Evolutionary conservation across 1,284 basidiomycete species (phyloP), one percentile per base, ranked within the genome.

Genomic region (Sanguinoderma infundibulare): DNA sequence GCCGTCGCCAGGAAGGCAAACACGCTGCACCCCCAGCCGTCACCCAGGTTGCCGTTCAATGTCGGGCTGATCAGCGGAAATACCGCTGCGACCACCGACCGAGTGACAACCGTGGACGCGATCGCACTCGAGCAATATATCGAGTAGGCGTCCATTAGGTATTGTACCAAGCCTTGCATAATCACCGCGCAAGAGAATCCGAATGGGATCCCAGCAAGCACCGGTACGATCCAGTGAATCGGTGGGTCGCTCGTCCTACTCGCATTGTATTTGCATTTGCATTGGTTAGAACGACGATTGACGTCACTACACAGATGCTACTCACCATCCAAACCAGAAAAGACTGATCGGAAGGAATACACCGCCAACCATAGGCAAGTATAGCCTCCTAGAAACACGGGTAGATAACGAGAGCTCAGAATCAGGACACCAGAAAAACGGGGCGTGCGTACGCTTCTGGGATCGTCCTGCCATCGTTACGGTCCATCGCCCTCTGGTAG

Each of bases 41-140:
- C 83, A 9, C 88, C 88, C 15, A 91, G 79, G 5, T 74, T 75
- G 8, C 73, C 69, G 71, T 87, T 89, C 80, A 90, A 82, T 40
- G 79, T 67, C 0, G 83, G 80, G 35, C 81, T 84, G 72, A 90
- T 83, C 7, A 89, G 74, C 10, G 87, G 87, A 74, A 90, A 90
- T 3, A 83, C 77, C 1, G 85, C 86, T 3, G 87, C 91, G 55
- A 88, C 81, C 2, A 83, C 73, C 2, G 85, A 87, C 42, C 91
- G 84, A 39, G 89, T 72, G 28, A 94, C 84, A 28, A 91, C 85
- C 24, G 88, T 89, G 35, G 89, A 84, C 0, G 90, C 89, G 35
- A 90, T 79, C 3, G 88, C 88, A 59, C 83, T 85, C 0, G 89
- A 89, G 60, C 86, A 87, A 67, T 86, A 86, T 30, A 87, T 75